Evolutionary conservation across 2,329 filamentous ascomycete genomes (phyloP), one percentile per base, ranked within the genome.

Genomic region (Botryotinia narcissicola): DNA sequence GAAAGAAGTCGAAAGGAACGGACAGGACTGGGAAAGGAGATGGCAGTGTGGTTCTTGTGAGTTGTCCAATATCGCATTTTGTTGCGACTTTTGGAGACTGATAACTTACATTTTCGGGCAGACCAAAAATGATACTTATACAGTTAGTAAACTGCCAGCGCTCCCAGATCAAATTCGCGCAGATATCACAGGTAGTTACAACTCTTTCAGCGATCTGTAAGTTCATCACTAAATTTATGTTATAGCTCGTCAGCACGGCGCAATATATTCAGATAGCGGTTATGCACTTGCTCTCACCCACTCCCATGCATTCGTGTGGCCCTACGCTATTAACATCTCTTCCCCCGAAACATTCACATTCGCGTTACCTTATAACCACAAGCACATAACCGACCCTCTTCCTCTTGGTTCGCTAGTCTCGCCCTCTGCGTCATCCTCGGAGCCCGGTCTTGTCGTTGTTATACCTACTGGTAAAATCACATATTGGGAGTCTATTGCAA

Each of bases 401-500:
- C 95, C 96, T 1, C 86, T 98, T 57, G 96, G 94, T 71, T 89
- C 93, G 29, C 87, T 99, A 70, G 91, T 98, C 10, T 91, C 93
- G 0, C 91, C 92, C 68, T 92, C 93, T 8, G 91, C 92, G 18
- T 91, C 91, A 7, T 90, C 89, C n/a, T 89, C 90, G 67, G 93
- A 97, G 78, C 92, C 95, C 48, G 96, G 96, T 3, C 87, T 99
- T 54, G 89, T 99, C 42, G 88, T 98, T 54, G 87, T 98, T 54
- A 93, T 95, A 84, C 93, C 95, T 20, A 89, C 89, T 29, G 96
- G 96, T 70, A 95, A 91, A 82, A 90, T 98, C 70, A 91, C 93
- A 62, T 98, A 96, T 82, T 98, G 96, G 94, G 96, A 98, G 81
- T 97, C 94, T 57, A 93, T 98, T 76, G 94, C 95, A 73, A 94